phyloP scores from a whole-genome alignment of 768 basidiomycete genomes.

The Leccinum broughii region DNA sequence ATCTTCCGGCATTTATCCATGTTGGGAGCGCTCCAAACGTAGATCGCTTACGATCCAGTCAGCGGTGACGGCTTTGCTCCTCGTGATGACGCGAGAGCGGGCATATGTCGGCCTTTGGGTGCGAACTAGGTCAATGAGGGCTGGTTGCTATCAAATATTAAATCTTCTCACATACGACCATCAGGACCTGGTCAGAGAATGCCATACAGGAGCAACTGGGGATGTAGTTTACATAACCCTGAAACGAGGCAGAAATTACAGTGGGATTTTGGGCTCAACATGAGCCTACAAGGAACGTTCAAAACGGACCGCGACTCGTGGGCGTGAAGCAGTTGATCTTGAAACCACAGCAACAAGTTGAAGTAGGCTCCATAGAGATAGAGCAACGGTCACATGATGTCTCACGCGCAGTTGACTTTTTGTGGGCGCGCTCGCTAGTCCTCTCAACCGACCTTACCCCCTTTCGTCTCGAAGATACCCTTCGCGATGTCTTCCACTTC shows the following conservation, averaged over 20 bases:
- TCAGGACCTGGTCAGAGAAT: not conserved
- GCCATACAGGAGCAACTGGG: not conserved
- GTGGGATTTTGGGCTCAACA: not conserved
- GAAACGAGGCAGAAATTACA: not conserved
- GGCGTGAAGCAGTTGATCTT: not conserved
- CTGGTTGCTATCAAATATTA: not conserved
- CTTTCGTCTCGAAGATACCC: not conserved
- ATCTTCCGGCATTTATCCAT: not conserved
- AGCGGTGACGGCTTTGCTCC: not conserved
- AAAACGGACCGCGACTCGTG: too few species aligned
- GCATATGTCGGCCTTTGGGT: slow-evolving; percentile 15
- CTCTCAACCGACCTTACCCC: slow-evolving; percentile 3
- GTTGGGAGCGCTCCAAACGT: not conserved
- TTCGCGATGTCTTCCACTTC: slow-evolving; percentile 53
- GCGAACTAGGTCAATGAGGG: slow-evolving; percentile 4
- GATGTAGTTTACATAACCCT: not conserved
- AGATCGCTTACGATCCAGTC: not conserved
- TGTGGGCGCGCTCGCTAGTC: slow-evolving; percentile 15
- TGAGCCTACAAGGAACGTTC: not conserved
- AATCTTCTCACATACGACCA: not conserved
- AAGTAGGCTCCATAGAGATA: not conserved
- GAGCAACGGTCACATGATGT: slow-evolving; percentile 25
- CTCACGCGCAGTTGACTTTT: slow-evolving; percentile 31
- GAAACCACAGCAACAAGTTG: not conserved
- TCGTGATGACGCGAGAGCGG: slow-evolving; percentile 4